Conservation (phyloP, 768 basidiomycete species). For the Boletus speciosus region DNA sequence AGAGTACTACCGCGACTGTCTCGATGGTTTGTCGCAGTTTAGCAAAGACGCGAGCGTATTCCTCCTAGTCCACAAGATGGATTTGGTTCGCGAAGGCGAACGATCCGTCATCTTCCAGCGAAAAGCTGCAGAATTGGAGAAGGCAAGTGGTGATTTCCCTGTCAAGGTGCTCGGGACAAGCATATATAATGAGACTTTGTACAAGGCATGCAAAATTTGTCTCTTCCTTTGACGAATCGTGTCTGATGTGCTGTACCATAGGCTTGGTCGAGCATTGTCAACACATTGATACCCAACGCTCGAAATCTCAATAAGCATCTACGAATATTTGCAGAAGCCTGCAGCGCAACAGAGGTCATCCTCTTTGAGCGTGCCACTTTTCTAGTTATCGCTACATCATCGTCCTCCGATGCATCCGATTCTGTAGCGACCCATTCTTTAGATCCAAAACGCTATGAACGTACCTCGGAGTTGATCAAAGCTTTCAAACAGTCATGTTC, state of each 20-base stretch:
- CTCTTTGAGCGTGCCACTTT: slow-evolving; percentile 97
- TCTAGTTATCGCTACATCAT: slow-evolving; percentile 90
- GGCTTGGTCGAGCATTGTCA: slow-evolving; percentile 99
- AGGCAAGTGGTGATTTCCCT: slow-evolving; percentile 55
- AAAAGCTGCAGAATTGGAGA: slow-evolving; percentile 70
- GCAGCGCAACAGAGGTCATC: slow-evolving; percentile 89
- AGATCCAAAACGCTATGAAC: slow-evolving; percentile 73
- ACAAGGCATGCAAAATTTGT: slow-evolving; percentile 56
- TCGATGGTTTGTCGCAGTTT: slow-evolving; percentile 74
- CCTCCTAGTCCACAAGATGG: slow-evolving; percentile 97
- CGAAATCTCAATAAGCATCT: slow-evolving; percentile 85
- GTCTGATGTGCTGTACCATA: slow-evolving; percentile 31
- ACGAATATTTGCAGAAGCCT: slow-evolving; percentile 79
- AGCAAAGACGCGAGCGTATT: slow-evolving; percentile 85
- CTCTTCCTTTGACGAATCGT: slow-evolving; percentile 3
- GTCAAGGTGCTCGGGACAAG: slow-evolving; percentile 87
- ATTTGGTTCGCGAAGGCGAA: slow-evolving; percentile 67
- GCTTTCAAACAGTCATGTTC: slow-evolving; percentile 91
- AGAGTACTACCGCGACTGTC: slow-evolving; percentile 88
- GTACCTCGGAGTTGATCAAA: slow-evolving; percentile 92
- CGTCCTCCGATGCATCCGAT: slow-evolving; percentile 37
- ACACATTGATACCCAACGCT: slow-evolving; percentile 94
- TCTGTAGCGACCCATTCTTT: slow-evolving; percentile 44
- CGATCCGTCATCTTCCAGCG: slow-evolving; percentile 58
- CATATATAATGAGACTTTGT: slow-evolving; percentile 96